Evolutionary conservation across 495 filamentous ascomycete genomes (phyloP).

Genomic region (Penicillium arizonense): DNA sequence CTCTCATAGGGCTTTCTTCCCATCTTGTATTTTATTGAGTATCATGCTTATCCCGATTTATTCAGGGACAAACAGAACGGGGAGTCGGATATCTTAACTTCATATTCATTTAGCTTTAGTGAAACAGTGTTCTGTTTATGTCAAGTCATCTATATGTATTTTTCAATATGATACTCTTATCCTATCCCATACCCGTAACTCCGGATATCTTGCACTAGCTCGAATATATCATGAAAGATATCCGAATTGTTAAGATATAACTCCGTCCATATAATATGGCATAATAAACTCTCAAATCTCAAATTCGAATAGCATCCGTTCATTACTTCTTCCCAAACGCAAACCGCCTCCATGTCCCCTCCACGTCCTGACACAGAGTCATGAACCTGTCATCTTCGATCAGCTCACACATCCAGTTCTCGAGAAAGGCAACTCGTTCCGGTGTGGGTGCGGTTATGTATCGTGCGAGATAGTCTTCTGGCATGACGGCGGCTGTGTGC

Average conservation of each 20-base stretch:
- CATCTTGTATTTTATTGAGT: too few relatives aligned
- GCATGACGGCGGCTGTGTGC: slow-evolving; percentile 3
- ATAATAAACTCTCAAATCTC: too few relatives aligned
- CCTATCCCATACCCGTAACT: neutral
- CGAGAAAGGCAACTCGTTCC: slow-evolving; percentile 34
- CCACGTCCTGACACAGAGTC: slow-evolving; percentile 42
- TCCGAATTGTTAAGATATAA: neutral
- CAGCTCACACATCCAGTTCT: slow-evolving; percentile 44
- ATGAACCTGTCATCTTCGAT: slow-evolving; percentile 45
- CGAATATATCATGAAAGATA: neutral
- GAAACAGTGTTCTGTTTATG: neutral
- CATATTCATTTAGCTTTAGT: too few relatives aligned
- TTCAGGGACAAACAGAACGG: too few relatives aligned
- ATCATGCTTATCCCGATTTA: too few relatives aligned
- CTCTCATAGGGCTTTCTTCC: too few relatives aligned
- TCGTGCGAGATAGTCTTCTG: slow-evolving; percentile 28
- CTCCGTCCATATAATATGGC: neutral
- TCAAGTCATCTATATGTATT: neutral
- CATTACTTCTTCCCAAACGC: slow-evolving; percentile 31
- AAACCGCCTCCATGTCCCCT: slow-evolving; percentile 44
- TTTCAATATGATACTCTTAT: neutral
- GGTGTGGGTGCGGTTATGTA: slow-evolving; percentile 32
- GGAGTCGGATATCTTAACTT: too few relatives aligned
- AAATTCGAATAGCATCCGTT: neutral
- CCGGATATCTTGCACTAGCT: too few relatives aligned